phyloP scores from a whole-genome alignment of 2,329 filamentous ascomycete species.

The Colletotrichum shisoi region DNA sequence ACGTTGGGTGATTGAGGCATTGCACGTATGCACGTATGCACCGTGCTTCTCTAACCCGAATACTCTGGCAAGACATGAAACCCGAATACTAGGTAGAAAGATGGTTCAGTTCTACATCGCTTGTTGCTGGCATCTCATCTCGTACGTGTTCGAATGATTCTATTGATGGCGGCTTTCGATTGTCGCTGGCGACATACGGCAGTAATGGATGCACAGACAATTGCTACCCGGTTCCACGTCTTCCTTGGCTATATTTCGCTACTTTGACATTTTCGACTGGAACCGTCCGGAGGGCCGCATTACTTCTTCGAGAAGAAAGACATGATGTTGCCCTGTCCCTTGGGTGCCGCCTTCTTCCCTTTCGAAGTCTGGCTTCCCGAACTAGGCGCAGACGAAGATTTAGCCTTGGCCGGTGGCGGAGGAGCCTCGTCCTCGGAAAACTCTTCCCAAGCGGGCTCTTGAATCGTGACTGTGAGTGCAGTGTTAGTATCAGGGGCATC shows the following conservation, averaged over 20 bases:
- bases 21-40: not conserved
- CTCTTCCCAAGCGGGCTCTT: conserved; percentile 87
- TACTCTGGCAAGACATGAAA: not conserved
- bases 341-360: conserved; percentile 64
- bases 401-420: conserved; percentile 59
- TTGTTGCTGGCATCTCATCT: too few relatives aligned
- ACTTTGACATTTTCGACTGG: too few relatives aligned
- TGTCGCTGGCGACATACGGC: not conserved
- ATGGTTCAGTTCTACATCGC: not conserved
- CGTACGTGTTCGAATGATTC: not conserved
- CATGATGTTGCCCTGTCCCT: conserved; percentile 85
- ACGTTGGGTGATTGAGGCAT: too few relatives aligned
- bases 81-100: not conserved
- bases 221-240: not conserved
- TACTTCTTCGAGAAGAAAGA: conserved; percentile 88
- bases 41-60: not conserved
- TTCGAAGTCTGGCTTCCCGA: conserved; percentile 58
- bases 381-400: conserved; percentile 54
- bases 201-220: not conserved
- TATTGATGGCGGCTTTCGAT: not conserved
- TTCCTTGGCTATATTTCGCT: not conserved
- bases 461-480: conserved; percentile 73
- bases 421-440: conserved; percentile 88
- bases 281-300: not conserved
- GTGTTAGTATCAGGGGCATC: conserved; percentile 28